Evolutionary conservation across 2,329 filamentous ascomycete species (phyloP).

Genomic region (Sclerotinia subarctica): DNA sequence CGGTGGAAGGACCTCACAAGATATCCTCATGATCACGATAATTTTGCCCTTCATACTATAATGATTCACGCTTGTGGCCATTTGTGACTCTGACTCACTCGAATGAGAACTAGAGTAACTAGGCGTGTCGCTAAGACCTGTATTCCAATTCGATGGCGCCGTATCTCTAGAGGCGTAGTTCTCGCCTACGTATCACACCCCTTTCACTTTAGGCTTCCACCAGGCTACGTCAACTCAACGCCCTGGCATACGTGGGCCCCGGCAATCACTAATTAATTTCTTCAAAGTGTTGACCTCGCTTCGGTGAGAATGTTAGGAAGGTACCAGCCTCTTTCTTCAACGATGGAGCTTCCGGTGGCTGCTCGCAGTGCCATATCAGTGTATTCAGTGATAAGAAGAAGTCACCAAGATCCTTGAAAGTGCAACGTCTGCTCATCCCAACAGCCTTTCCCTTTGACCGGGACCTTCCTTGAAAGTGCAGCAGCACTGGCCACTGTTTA

Average conservation of each 20-base stretch:
- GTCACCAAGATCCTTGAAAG: not conserved
- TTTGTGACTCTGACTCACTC: not conserved
- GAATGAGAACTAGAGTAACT: not conserved
- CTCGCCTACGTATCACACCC: slow-evolving; percentile 13
- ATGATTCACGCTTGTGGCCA: slow-evolving; percentile 19
- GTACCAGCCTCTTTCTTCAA: not conserved
- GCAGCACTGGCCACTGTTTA: not conserved
- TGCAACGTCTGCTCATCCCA: not conserved
- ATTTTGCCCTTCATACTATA: not conserved
- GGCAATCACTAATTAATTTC: not conserved
- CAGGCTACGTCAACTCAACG: slow-evolving; percentile 4
- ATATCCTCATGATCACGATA: slow-evolving; percentile 11
- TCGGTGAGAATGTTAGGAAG: not conserved
- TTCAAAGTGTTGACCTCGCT: not conserved
- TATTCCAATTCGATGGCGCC: not conserved
- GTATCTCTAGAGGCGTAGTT: not conserved
- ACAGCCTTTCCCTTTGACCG: not conserved
- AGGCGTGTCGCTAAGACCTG: not conserved
- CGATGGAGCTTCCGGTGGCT: not conserved
- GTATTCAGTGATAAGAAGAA: not conserved
- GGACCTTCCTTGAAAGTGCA: not conserved
- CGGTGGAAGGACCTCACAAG: not conserved
- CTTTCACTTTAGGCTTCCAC: slow-evolving; percentile 17
- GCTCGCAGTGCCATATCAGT: not conserved
- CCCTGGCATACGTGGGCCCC: not conserved